Percentiles rank a stretch among this genome's conserved stretches.
Conservation (phyloP, 192 early-diverging fungal species). For the Coemansia sp. region DNA sequence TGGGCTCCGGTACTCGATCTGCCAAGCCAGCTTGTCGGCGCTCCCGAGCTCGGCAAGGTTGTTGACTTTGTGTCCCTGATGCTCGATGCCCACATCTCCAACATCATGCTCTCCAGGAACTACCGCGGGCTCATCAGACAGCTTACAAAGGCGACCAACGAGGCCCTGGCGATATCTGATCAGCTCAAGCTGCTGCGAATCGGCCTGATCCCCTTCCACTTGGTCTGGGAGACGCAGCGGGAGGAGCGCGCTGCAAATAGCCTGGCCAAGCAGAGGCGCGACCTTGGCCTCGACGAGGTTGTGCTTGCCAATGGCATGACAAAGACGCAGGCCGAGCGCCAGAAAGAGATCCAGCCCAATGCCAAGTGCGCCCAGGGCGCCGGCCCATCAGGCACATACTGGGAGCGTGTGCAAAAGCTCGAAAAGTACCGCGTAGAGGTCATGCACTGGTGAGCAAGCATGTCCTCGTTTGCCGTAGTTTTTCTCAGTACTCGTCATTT, state of each 20-base stretch:
- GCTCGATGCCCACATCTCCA: constrained; percentile 48
- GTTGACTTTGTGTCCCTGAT: constrained; percentile 43
- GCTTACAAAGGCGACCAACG: constrained; percentile 34
- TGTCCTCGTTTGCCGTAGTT: too few species aligned
- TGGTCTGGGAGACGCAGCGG: constrained; percentile 44
- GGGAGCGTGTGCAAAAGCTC: constrained; percentile 55
- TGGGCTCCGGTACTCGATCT: constrained; percentile 49
- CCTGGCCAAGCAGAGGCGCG: constrained; percentile 42
- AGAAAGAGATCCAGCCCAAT: constrained; percentile 30
- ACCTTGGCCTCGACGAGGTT: constrained; percentile 53
- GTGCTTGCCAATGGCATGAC: constrained; percentile 53
- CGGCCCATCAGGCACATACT: constrained; percentile 44
- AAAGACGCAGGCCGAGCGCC: constrained; percentile 44
- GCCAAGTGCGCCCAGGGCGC: constrained; percentile 46
- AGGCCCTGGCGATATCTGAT: constrained; percentile 48
- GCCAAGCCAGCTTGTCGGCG: constrained; percentile 22
- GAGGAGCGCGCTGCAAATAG: constrained; percentile 37
- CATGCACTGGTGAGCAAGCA: constrained; percentile 52
- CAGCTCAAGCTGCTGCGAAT: constrained; percentile 48
- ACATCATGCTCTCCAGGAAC: constrained; percentile 38
- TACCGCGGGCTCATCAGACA: constrained; percentile 36
- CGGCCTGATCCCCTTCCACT: constrained; percentile 47
- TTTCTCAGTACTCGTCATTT: too few species aligned
- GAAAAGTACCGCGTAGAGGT: constrained; percentile 56
- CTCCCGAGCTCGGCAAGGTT: constrained; percentile 32